phyloP scores from a whole-genome alignment of 768 basidiomycete species.

The Lactarius akahatsu region DNA sequence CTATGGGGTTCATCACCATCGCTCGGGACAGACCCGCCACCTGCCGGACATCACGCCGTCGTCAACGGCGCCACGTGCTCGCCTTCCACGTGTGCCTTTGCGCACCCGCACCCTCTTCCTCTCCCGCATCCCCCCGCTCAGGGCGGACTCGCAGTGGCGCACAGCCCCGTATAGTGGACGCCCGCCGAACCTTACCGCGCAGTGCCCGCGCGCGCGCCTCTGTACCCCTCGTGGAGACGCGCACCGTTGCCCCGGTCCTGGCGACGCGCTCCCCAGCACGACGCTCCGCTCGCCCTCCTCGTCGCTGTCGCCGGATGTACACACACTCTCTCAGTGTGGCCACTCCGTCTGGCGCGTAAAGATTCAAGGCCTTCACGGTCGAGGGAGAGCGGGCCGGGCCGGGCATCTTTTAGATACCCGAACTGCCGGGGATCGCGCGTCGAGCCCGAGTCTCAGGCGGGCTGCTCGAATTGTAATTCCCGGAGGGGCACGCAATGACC shows the following conservation, averaged over 20 bases:
- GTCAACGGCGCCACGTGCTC: no score
- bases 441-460: no score
- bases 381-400: background rate
- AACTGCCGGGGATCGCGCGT: no score
- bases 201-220: background rate
- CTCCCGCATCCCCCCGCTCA: no score
- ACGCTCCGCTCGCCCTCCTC: background rate
- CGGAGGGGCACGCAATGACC: background rate
- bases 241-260: background rate
- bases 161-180: background rate
- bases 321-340: background rate
- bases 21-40: no score
- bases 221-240: background rate
- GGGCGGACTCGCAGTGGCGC: no score
- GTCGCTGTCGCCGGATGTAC: background rate
- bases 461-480: background rate
- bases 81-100: no score
- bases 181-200: background rate
- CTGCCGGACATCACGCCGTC: no score
- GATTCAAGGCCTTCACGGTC: background rate
- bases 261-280: background rate
- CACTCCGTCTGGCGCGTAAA: background rate
- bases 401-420: background rate
- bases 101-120: no score
- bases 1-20: no score